Evolutionary conservation across 352 stramenopile genomes (phyloP).

Genomic region (Phytopythium sindhum): DNA sequence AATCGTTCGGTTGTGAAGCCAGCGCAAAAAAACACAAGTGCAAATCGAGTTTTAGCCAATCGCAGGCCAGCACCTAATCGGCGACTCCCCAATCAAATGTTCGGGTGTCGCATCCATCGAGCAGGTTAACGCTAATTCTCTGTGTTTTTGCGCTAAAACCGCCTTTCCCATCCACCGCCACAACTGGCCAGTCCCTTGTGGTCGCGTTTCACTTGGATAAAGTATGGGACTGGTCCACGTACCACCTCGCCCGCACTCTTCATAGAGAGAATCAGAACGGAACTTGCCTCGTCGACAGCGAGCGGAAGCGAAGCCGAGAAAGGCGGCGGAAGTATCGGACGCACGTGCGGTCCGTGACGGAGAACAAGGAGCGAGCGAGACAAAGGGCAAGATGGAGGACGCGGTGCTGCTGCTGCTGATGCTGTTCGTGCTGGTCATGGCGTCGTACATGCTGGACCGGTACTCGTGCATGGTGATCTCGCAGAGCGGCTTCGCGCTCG

Average conservation of each 20-base stretch:
- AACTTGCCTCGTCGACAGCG: constrained; percentile 11
- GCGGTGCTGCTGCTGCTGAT: constrained; percentile 79
- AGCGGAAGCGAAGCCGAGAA: constrained; percentile 6
- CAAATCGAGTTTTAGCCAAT: background rate
- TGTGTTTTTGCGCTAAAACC: background rate
- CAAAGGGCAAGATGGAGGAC: constrained; percentile 58
- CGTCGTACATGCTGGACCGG: constrained; percentile 82
- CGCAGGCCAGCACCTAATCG: background rate
- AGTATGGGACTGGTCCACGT: background rate
- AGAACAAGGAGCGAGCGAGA: no score
- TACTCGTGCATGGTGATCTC: constrained; percentile 85
- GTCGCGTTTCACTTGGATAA: constrained; percentile 3
- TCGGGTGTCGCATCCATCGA: background rate
- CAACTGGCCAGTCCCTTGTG: background rate
- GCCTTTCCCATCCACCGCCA: background rate
- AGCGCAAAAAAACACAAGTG: background rate
- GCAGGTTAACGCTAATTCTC: background rate
- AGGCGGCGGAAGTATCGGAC: background rate
- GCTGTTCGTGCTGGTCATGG: constrained; percentile 87
- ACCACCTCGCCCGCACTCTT: background rate
- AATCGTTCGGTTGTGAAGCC: background rate
- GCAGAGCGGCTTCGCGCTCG: constrained; percentile 80
- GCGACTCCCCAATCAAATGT: background rate
- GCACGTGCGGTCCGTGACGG: no score
- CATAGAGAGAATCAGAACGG: background rate